Conservation (phyloP, 2,329 filamentous ascomycete species). For the Hypocreales sp. region DNA sequence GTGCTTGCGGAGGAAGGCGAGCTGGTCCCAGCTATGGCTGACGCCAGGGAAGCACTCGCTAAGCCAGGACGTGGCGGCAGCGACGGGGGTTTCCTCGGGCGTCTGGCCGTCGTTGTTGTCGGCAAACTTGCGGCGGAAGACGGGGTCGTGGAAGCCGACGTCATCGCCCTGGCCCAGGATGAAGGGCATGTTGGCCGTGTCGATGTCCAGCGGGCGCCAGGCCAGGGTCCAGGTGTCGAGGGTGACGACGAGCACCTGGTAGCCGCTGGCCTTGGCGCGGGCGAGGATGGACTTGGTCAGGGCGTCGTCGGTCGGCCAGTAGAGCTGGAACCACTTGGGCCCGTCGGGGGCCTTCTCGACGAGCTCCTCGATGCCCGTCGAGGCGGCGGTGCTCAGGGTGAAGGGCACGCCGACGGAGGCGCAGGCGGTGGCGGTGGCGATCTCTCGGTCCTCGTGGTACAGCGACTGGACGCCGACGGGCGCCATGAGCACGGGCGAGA, state of each 20-base stretch:
- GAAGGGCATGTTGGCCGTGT: conserved; percentile 46
- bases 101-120: conserved; percentile 24
- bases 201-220: conserved; percentile 55
- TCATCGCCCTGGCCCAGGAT: conserved; percentile 40
- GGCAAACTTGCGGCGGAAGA: conserved; percentile 28
- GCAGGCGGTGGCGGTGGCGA: conserved; percentile 47
- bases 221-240: conserved; percentile 55
- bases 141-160: conserved; percentile 51
- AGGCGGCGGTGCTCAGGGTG: conserved; percentile 49
- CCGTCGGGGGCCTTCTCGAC: conserved; percentile 40
- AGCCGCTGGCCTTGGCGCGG: conserved; percentile 47
- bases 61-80: conserved; percentile 38
- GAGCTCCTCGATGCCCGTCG: conserved; percentile 50
- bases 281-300: conserved; percentile 47
- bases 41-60: conserved; percentile 29
- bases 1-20: conserved; percentile 38
- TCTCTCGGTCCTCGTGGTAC: conserved; percentile 50
- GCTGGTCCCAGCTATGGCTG: conserved; percentile 42
- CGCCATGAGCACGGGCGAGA: conserved; percentile 36
- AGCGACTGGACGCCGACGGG: conserved; percentile 56
- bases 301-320: conserved; percentile 54
- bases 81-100: conserved; percentile 29
- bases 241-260: conserved; percentile 52
- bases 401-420: conserved; percentile 46
- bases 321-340: conserved; percentile 57